Base-by-base conservation (phyloP, 108 stramenopile genomes). In the Nannochloropsis salina region DNA sequence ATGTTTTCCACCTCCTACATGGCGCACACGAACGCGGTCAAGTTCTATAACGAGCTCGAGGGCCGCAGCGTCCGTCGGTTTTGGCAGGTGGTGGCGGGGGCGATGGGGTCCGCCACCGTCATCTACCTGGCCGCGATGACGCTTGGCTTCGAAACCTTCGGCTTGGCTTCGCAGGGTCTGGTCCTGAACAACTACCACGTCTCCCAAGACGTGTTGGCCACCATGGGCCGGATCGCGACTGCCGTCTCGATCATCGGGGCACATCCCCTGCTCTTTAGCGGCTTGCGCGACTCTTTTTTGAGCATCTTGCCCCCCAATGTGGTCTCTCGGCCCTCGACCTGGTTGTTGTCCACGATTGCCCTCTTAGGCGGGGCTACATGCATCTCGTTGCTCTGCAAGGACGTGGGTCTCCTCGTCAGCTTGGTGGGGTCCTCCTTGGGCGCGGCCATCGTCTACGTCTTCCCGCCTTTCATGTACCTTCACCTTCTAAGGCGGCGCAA, bases 1-100 rank as follows among this genome's bases (percentile, higher is more conserved):
- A 86, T 86, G 85, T 80, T 86, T n/a, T 43, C 81, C 41, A 86
- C 85, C 21, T 43, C 80, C 20, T 86, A 43, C 80, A 86, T 86
- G 85, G 80, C 80, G 31, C 85, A 86, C 81, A 44, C 85, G 41
- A 86, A 86, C 85, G 85, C 44, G 44, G 84, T 84, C 45, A 84
- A 84, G 42, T 84, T 51, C 45, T 84, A 84, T 42, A 80, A 40
- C 41, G 84, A 84, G 74, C 84, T 84, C 2, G 40, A 84, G 84
- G 45, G 44, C 21, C 11, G 44, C 45, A 84, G 44, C 6, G 20
- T 44, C 5, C 40, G 41, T 12, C 22, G 84, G 10, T 84, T 84
- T 21, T 22, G 45, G 8, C 41, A 31, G 74, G 84, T 84, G 41
- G 41, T 44, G 40, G 43, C 18, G 43, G 45, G 22, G 51, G 84